A percentile compares a stretch with the other conserved stretches of the same genome.
These are phyloP conservation scores for Chenopodium berlandieri DNA, from an alignment of 148 eudicot species.

Conservation along the genomic window DNA sequence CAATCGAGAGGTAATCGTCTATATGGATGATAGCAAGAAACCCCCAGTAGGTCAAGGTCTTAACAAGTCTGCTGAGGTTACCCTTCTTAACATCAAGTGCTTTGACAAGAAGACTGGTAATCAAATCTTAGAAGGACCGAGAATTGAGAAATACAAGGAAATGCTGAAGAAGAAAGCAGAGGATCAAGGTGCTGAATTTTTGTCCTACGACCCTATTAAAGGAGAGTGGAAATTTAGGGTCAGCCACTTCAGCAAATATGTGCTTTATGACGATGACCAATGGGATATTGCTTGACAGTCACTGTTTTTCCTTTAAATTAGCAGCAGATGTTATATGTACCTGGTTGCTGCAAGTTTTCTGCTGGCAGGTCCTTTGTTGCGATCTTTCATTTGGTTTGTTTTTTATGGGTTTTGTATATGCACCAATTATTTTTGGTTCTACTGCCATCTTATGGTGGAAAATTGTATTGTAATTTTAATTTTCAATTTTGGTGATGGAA, in stretches of 20 bases:
- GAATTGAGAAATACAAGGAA: slow-evolving; percentile 73
- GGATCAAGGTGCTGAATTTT: slow-evolving; percentile 88
- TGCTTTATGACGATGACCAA: slow-evolving; percentile 46
- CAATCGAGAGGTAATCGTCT: slow-evolving; percentile 81
- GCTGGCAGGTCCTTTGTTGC: slow-evolving; percentile 15
- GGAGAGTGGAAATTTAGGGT: slow-evolving; percentile 97
- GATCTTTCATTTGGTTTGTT: not conserved
- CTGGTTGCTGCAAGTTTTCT: slow-evolving; percentile 3
- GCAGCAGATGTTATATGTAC: not conserved
- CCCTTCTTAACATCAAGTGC: slow-evolving; percentile 84
- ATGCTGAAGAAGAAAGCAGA: slow-evolving; percentile 81
- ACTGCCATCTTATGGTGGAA: not conserved
- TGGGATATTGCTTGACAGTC: slow-evolving; percentile 12
- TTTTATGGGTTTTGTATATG: slow-evolving; percentile 11
- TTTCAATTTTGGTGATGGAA: slow-evolving; percentile 9
- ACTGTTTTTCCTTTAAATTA: not conserved
- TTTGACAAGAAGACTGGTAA: slow-evolving; percentile 71
- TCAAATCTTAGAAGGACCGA: slow-evolving; percentile 68
- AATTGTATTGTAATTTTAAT: slow-evolving; percentile 3
- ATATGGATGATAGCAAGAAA: slow-evolving; percentile 85
- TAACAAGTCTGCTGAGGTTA: slow-evolving; percentile 89
- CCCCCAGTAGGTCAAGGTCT: slow-evolving; percentile 98
- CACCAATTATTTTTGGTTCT: slow-evolving; percentile 1
- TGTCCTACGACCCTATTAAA: slow-evolving; percentile 69
- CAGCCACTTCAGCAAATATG: slow-evolving; percentile 71